Evolutionary conservation across 2,329 filamentous ascomycete species (phyloP).

Genomic region (Exophiala xenobiotica): DNA sequence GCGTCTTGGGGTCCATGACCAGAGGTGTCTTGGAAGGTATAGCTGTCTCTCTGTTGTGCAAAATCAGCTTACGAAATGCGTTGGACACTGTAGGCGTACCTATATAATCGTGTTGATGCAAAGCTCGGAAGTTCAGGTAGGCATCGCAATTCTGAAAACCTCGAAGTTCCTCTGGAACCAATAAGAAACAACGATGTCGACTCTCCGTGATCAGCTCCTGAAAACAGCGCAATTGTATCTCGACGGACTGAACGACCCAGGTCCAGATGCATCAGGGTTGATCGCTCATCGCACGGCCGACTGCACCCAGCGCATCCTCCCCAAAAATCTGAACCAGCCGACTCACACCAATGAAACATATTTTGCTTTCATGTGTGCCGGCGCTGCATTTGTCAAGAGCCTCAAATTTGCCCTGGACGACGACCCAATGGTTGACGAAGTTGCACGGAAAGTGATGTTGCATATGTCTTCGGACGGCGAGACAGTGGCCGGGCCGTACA

Average conservation of each 20-base stretch:
- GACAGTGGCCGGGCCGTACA: slow-evolving; percentile 1
- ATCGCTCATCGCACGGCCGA: not conserved
- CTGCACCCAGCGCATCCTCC: not conserved
- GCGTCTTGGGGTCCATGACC: too few species aligned
- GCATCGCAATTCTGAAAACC: not conserved
- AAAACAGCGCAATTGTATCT: not conserved
- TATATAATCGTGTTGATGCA: too few species aligned
- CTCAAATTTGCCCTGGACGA: not conserved
- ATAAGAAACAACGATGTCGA: not conserved
- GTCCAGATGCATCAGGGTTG: not conserved
- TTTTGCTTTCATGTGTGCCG: not conserved
- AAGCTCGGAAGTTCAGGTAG: too few species aligned
- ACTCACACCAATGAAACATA: not conserved
- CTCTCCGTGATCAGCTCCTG: not conserved
- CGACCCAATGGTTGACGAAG: not conserved
- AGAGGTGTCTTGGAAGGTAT: too few species aligned
- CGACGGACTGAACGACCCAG: not conserved
- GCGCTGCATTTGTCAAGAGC: not conserved
- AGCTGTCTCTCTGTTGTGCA: too few species aligned
- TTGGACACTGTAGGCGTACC: too few species aligned
- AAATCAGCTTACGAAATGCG: too few species aligned
- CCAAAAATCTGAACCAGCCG: not conserved
- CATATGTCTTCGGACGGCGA: not conserved
- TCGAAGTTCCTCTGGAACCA: not conserved
- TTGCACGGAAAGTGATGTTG: slow-evolving; percentile 3